Conservation (phyloP, 1,284 basidiomycete genomes). For the Sporisorium graminicola region DNA sequence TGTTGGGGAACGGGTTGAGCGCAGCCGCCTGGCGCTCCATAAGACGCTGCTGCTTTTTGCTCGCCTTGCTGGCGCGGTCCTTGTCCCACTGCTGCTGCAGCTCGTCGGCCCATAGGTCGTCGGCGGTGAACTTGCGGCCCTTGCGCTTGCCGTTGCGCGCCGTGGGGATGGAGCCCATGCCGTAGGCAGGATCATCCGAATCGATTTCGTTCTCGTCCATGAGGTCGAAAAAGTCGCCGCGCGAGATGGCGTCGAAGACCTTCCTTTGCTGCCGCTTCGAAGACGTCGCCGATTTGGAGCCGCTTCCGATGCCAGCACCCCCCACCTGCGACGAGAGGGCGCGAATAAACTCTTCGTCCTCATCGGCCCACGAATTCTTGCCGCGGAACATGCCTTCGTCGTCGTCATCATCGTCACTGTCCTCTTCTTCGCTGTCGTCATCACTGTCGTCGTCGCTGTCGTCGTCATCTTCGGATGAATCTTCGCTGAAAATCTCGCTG, state of each 20-base stretch:
- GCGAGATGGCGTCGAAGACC: slow-evolving; percentile 77
- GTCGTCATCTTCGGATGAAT: slow-evolving; percentile 28
- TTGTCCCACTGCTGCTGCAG: slow-evolving; percentile 75
- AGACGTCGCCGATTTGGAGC: slow-evolving; percentile 8
- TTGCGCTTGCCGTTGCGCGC: slow-evolving; percentile 52
- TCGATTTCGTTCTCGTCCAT: slow-evolving; percentile 71
- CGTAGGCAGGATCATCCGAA: slow-evolving; percentile 67
- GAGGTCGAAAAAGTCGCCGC: slow-evolving; percentile 76
- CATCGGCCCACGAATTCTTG: slow-evolving; percentile 74
- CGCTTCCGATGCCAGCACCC: slow-evolving; percentile 39
- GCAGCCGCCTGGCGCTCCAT: slow-evolving; percentile 73
- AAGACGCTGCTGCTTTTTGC: slow-evolving; percentile 52
- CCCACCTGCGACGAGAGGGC: slow-evolving; percentile 70
- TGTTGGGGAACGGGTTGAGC: slow-evolving; percentile 71
- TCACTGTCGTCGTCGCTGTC: slow-evolving; percentile 23
- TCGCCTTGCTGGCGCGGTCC: slow-evolving; percentile 54
- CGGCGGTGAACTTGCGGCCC: slow-evolving; percentile 74
- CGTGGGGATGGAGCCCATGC: slow-evolving; percentile 46
- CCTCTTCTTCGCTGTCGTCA: slow-evolving; percentile 37
- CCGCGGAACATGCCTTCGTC: slow-evolving; percentile 68
- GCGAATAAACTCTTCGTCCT: slow-evolving; percentile 78
- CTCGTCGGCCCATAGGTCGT: slow-evolving; percentile 75
- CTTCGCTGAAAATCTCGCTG: slow-evolving; percentile 36
- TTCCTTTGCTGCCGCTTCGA: slow-evolving; percentile 73
- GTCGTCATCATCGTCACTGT: slow-evolving; percentile 33